phyloP scores from a whole-genome alignment of 176 grass and related monocot species.

The Panicum miliaceum region DNA sequence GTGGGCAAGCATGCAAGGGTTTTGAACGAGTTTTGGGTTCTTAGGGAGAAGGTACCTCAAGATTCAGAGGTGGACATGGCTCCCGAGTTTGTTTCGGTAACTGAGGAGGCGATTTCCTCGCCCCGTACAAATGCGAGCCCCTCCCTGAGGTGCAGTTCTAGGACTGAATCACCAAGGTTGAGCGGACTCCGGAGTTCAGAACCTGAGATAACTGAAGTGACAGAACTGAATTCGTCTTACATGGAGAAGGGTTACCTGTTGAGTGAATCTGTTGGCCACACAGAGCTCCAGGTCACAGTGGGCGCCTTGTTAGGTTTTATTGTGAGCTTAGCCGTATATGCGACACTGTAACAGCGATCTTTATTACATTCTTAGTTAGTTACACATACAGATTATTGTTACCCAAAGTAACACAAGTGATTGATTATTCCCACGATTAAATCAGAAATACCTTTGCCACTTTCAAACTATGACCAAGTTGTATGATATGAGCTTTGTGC shows the following conservation, averaged over 20 bases:
- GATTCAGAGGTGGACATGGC: slow-evolving; percentile 38
- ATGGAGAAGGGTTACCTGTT: slow-evolving; percentile 30
- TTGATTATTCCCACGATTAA: neutral
- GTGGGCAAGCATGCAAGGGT: slow-evolving; percentile 76
- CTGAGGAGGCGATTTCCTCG: slow-evolving; percentile 15
- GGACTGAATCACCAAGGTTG: neutral
- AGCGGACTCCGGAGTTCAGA: slow-evolving; percentile 8
- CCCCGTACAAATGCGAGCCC: slow-evolving; percentile 18
- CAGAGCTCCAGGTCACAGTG: slow-evolving; percentile 65
- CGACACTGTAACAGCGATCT: slow-evolving; percentile 50
- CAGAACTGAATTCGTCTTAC: slow-evolving; percentile 24
- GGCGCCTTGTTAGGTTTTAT: slow-evolving; percentile 81
- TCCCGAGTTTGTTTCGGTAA: slow-evolving; percentile 41
- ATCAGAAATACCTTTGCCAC: neutral
- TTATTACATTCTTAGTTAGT: slow-evolving; percentile 1
- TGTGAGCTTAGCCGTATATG: slow-evolving; percentile 62
- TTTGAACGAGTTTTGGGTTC: slow-evolving; percentile 61
- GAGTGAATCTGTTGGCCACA: slow-evolving; percentile 86
- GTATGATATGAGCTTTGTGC: neutral
- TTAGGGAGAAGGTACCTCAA: slow-evolving; percentile 22
- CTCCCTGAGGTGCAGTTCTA: neutral
- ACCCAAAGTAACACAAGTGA: neutral
- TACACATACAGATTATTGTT: neutral
- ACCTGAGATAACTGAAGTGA: slow-evolving; percentile 21
- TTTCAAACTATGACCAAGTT: neutral